Conservation (phyloP, 257 asterid genomes). For the Paulownia fortunei region DNA sequence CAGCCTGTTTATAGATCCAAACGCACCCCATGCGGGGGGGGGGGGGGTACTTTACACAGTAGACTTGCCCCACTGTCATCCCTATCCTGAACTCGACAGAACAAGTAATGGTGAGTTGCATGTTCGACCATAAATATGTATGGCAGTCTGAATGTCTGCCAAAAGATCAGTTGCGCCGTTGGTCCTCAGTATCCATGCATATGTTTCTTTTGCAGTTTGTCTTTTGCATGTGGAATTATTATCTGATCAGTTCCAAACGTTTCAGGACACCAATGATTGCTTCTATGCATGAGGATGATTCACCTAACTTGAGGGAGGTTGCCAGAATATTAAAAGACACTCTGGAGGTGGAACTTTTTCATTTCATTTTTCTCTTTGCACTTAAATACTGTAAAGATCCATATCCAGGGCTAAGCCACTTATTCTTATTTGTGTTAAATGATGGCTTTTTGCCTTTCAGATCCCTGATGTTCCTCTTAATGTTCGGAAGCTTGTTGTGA, state of each 20-base stretch:
- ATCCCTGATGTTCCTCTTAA: constrained; percentile 62
- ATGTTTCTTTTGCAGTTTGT: neutral
- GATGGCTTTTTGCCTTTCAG: constrained; percentile 42
- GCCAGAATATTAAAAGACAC: constrained; percentile 63
- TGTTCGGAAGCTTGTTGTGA: constrained; percentile 77
- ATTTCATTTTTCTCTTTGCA: neutral
- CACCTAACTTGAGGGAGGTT: constrained; percentile 75
- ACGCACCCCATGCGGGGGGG: neutral
- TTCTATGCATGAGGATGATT: constrained; percentile 91
- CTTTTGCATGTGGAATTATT: neutral
- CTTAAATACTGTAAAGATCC: neutral
- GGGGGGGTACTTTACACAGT: neutral
- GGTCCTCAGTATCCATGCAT: neutral
- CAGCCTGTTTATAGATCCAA: neutral
- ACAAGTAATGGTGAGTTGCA: neutral
- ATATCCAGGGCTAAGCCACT: neutral
- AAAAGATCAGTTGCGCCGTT: neutral
- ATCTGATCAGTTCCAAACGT: constrained; percentile 14
- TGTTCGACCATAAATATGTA: neutral
- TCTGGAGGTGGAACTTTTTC: constrained; percentile 56
- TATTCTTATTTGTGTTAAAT: constrained; percentile 2
- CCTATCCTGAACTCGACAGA: no score
- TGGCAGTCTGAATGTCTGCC: neutral
- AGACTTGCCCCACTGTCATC: neutral
- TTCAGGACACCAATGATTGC: constrained; percentile 79